phyloP scores from a whole-genome alignment of 2,329 filamentous ascomycete genomes.

The Sporothrix humicola region DNA sequence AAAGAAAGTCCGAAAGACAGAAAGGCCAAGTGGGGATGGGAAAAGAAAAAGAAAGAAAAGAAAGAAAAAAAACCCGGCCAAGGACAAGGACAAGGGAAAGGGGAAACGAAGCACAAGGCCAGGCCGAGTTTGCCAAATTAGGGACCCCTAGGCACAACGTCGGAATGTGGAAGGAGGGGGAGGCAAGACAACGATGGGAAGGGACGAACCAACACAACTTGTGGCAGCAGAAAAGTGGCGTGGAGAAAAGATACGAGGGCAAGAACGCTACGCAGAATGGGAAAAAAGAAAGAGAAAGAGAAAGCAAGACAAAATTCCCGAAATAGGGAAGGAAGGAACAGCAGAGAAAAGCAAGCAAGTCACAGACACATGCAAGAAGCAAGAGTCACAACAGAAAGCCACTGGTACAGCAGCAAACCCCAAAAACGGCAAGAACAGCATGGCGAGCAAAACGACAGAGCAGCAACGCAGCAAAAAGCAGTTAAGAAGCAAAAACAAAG shows the following conservation, averaged over 20 bases:
- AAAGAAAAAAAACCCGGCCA: not conserved
- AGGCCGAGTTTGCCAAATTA: not conserved
- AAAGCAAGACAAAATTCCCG: constrained; percentile 3
- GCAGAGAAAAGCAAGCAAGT: not conserved
- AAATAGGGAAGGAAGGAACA: not conserved
- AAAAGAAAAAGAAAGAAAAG: not conserved
- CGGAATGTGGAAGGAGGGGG: constrained; percentile 14
- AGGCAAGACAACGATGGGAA: constrained; percentile 4
- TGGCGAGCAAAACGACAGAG: not conserved
- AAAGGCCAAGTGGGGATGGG: not conserved
- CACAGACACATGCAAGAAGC: not conserved
- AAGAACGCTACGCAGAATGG: constrained; percentile 15
- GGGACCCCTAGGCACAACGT: not conserved
- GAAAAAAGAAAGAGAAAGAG: not conserved
- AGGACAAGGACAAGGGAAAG: not conserved
- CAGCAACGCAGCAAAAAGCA: not conserved
- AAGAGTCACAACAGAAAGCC: not conserved
- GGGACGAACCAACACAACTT: constrained; percentile 1
- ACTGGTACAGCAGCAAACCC: not conserved
- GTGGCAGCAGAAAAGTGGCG: not conserved
- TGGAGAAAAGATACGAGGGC: constrained; percentile 5
- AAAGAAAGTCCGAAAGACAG: not conserved
- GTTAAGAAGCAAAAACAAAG: not conserved
- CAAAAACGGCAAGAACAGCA: not conserved
- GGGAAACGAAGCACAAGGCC: constrained; percentile 12